A percentile compares a stretch with the other conserved stretches of the same genome.
phyloP scores from a whole-genome alignment of 78 protist genomes.

The Dictyostelium purpureum region DNA sequence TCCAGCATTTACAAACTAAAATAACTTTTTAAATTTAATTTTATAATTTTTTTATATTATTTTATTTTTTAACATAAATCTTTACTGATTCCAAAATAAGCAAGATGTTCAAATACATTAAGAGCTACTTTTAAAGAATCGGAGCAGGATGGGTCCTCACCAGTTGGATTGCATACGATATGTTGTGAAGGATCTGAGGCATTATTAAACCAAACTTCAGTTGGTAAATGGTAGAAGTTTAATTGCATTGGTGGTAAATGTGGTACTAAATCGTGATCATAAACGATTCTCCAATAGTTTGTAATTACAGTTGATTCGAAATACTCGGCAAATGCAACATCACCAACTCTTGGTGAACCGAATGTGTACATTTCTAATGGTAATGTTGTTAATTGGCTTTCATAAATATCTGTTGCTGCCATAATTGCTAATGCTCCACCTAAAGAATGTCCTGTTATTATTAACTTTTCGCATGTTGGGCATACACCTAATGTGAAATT shows the following conservation, averaged over 20 bases:
- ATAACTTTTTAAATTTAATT: too few relatives aligned
- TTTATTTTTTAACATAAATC: constrained; percentile 11
- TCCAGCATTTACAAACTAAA: too few relatives aligned
- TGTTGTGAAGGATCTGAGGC: background rate
- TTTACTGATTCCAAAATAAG: constrained; percentile 31
- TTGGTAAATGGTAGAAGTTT: constrained; percentile 34
- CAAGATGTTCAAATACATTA: constrained; percentile 28
- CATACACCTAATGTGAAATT: background rate
- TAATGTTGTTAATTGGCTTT: background rate
- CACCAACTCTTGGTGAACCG: constrained; percentile 71
- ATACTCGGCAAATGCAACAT: constrained; percentile 48
- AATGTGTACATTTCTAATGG: constrained; percentile 64
- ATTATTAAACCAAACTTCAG: constrained; percentile 45
- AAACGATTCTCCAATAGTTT: background rate
- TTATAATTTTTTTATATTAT: too few relatives aligned
- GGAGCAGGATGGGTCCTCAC: constrained; percentile 58
- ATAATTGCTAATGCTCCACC: constrained; percentile 67
- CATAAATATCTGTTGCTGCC: constrained; percentile 42
- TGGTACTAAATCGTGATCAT: constrained; percentile 47
- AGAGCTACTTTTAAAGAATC: constrained; percentile 23
- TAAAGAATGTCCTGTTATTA: constrained; percentile 32
- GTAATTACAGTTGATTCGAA: constrained; percentile 12
- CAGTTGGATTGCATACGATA: constrained; percentile 17
- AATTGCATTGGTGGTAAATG: constrained; percentile 46
- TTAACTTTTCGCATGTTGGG: constrained; percentile 31